Conservation (phyloP, 179 eudicot species). For the Silene coronaria region DNA sequence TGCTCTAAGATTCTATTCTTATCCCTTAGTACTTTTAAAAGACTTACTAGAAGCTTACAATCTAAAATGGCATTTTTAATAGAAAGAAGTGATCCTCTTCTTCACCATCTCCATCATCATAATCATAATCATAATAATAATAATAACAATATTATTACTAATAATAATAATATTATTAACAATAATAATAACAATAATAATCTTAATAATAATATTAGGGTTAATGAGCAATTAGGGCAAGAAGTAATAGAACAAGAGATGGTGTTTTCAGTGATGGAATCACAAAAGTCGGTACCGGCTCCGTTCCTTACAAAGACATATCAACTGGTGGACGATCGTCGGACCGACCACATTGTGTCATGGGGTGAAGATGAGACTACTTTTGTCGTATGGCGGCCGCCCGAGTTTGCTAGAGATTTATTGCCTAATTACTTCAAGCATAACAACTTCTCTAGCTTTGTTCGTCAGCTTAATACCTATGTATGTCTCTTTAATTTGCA, state of each 20-base stretch:
- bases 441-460: slow-evolving; percentile 50
- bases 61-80: slow-evolving; percentile 29
- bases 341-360: slow-evolving; percentile 48
- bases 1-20: slow-evolving; percentile 11
- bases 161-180: slow-evolving; percentile 12
- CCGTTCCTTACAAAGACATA: slow-evolving; percentile 46
- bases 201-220: slow-evolving; percentile 5
- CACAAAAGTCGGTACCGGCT: slow-evolving; percentile 39
- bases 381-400: slow-evolving; percentile 45
- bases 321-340: slow-evolving; percentile 40
- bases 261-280: slow-evolving; percentile 37
- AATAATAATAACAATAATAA: slow-evolving; percentile 16
- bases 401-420: slow-evolving; percentile 48
- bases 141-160: slow-evolving; percentile 15
- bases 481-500: slow-evolving; percentile 26
- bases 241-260: slow-evolving; percentile 29
- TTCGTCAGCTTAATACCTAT: slow-evolving; percentile 47
- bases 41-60: not conserved
- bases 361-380: slow-evolving; percentile 47
- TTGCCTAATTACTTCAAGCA: slow-evolving; percentile 53
- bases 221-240: slow-evolving; percentile 3
- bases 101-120: slow-evolving; percentile 11
- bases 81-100: slow-evolving; percentile 30
- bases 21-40: slow-evolving; percentile 9
- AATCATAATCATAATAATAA: slow-evolving; percentile 17